Evolutionary conservation across 257 asterid genomes (phyloP), one percentile per base, ranked within the genome.

Genomic region (Ajuga chamaepitys): DNA sequence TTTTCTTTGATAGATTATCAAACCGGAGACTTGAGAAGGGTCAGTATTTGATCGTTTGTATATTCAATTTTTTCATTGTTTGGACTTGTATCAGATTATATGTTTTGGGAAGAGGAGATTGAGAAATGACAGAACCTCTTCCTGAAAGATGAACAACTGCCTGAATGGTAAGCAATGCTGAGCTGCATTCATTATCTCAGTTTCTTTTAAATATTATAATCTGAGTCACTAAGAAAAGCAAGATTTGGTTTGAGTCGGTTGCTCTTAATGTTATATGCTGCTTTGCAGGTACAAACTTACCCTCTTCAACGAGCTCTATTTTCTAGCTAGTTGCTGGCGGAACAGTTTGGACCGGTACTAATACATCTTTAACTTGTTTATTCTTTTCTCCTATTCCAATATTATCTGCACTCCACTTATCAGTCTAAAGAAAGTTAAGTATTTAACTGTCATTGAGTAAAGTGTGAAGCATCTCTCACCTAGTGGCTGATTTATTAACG

Each of bases 321-420:
- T 94, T 77, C 88, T 94, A n/a, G n/a, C n/a, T n/a, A 77, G 98
- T 94, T 44, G 86, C 99, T 24, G 99, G 99, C 34, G 99, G 99
- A 55, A 94, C 99, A 47, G 95, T 94, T 67, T 94, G 99, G 99
- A 88, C 86, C 30, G 99, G 99, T 94, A 84, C 52, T 62, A 65
- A 40, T 70, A 26, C 68, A 63, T 74, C 70, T 60, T 52, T 7
- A 26, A 37, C 66, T 64, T 9, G 47, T 64, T 62, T 67, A 1
- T 22, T 58, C 38, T 18, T 69, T 70, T 41, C 48, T 11, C 51
- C 32, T 28, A 25, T 57, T 58, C 9, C 16, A 55, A 21, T 42
- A 61, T 52, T 62, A 42, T 42, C 42, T 14, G 48, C 41, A 12
- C 30, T 17, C 46, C 41, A 34, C 14, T 54, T 45, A 14, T 60